These are phyloP conservation scores for Candida ulmi DNA, from an alignment of 805 yeast genomes.

Conservation along the genomic window DNA sequence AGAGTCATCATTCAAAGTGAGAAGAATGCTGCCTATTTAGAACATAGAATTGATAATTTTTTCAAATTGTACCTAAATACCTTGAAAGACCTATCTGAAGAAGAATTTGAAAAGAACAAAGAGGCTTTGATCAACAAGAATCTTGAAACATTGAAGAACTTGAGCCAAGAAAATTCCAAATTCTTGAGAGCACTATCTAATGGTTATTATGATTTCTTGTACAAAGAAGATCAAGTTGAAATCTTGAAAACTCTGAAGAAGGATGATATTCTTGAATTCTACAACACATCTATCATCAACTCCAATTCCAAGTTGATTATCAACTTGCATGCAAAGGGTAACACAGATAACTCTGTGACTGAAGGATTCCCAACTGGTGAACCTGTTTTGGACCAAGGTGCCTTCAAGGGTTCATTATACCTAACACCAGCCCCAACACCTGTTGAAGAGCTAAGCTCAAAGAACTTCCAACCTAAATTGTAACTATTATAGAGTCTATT, in stretches of 20 bases:
- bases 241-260: slow-evolving; percentile 48
- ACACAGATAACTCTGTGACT: slow-evolving; percentile 19
- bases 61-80: slow-evolving; percentile 40
- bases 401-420: slow-evolving; percentile 49
- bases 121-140: slow-evolving; percentile 62
- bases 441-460: slow-evolving; percentile 23
- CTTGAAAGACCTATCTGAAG: slow-evolving; percentile 48
- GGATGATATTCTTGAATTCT: slow-evolving; percentile 53
- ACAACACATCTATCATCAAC: slow-evolving; percentile 35
- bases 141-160: slow-evolving; percentile 66
- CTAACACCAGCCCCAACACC: slow-evolving; percentile 65
- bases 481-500: not conserved
- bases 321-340: slow-evolving; percentile 51
- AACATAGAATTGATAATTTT: slow-evolving; percentile 69
- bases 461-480: slow-evolving; percentile 15
- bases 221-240: slow-evolving; percentile 51
- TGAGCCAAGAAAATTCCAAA: slow-evolving; percentile 66
- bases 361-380: slow-evolving; percentile 44
- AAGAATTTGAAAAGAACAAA: slow-evolving; percentile 64
- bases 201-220: slow-evolving; percentile 75
- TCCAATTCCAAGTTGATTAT: slow-evolving; percentile 43
- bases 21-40: slow-evolving; percentile 65
- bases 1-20: slow-evolving; percentile 82
- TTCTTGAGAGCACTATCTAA: slow-evolving; percentile 63
- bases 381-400: slow-evolving; percentile 38